These are phyloP conservation scores for Forsythia suspensa DNA, from an alignment of 257 asterid genomes.

Conservation along the genomic window DNA sequence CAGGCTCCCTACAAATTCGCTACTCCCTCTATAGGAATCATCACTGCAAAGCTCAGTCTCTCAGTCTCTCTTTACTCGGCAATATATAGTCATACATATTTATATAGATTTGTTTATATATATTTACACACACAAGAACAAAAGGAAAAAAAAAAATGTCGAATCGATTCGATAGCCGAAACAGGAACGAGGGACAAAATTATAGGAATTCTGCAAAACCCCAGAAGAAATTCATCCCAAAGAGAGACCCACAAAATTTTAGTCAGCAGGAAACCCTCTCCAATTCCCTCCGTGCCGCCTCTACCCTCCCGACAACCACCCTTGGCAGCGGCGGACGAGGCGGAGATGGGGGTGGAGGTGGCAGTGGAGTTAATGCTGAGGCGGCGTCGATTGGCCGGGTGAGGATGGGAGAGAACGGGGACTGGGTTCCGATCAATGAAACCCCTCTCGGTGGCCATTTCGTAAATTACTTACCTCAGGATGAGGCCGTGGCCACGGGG, in stretches of 20 bases:
- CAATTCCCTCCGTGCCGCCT: conserved; percentile 44
- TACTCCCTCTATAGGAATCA: no score
- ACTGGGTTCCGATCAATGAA: conserved; percentile 39
- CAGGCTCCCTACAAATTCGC: no score
- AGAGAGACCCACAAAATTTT: conserved; percentile 46
- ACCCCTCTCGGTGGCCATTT: conserved; percentile 48
- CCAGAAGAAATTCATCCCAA: conserved; percentile 51
- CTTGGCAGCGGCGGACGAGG: background rate
- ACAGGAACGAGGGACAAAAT: conserved; percentile 30
- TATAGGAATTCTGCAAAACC: conserved; percentile 40
- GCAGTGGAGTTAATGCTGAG: conserved; percentile 18
- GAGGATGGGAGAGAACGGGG: conserved; percentile 46
- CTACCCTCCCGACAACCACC: conserved; percentile 19
- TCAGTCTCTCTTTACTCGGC: no score
- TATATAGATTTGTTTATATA: background rate
- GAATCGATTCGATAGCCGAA: conserved; percentile 43
- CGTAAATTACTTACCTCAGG: conserved; percentile 90
- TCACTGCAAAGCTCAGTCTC: no score
- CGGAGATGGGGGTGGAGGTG: background rate
- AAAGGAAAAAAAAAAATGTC: conserved; percentile 39
- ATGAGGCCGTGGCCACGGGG: conserved; percentile 95
- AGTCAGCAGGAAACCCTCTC: conserved; percentile 52
- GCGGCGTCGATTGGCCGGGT: conserved; percentile 40
- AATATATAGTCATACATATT: background rate
- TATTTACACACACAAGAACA: background rate